Percentiles rank a stretch among this genome's conserved stretches.
Evolutionary conservation across 495 filamentous ascomycete species (phyloP).

Genomic region (Usnea hakonensis): DNA sequence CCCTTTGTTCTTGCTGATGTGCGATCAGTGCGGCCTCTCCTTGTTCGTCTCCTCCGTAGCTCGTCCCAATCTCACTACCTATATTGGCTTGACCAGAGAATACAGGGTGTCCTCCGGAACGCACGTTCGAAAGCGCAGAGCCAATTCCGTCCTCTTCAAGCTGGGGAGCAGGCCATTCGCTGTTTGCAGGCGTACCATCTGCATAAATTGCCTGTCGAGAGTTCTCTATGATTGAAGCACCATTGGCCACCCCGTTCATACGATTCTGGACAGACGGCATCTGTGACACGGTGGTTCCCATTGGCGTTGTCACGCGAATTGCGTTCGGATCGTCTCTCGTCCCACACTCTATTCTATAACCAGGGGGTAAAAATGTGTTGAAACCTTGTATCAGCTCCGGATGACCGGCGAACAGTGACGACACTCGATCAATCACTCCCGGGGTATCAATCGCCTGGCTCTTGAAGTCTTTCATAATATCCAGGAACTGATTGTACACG

Average conservation of each 20-base stretch:
- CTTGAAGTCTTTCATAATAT: constrained; percentile 99
- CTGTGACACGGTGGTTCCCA: constrained; percentile 53
- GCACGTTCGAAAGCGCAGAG: constrained; percentile 11
- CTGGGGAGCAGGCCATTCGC: constrained; percentile 19
- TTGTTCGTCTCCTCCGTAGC: constrained; percentile 41
- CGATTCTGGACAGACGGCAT: constrained; percentile 25
- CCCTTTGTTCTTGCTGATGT: constrained; percentile 73
- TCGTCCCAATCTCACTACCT: constrained; percentile 10
- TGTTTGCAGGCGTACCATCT: constrained; percentile 21
- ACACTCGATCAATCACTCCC: constrained; percentile 94
- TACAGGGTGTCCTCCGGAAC: constrained; percentile 16
- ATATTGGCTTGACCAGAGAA: constrained; percentile 20
- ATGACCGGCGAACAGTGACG: constrained; percentile 92
- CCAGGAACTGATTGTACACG: constrained; percentile 94
- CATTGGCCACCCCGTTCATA: constrained; percentile 14
- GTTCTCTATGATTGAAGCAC: constrained; percentile 12
- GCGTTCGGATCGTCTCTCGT: constrained; percentile 85
- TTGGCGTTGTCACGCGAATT: constrained; percentile 94
- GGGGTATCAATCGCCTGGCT: constrained; percentile 98
- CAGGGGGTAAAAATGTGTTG: constrained; percentile 95
- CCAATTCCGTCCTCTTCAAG: constrained; percentile 33
- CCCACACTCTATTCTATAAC: constrained; percentile 95
- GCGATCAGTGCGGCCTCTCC: constrained; percentile 45
- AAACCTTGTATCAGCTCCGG: constrained; percentile 97
- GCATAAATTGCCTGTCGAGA: constrained; percentile 20